A percentile compares a stretch with the other conserved stretches of the same genome.
Conservation (phyloP, 306 rosid genomes). For the Corylus heterophylla region DNA sequence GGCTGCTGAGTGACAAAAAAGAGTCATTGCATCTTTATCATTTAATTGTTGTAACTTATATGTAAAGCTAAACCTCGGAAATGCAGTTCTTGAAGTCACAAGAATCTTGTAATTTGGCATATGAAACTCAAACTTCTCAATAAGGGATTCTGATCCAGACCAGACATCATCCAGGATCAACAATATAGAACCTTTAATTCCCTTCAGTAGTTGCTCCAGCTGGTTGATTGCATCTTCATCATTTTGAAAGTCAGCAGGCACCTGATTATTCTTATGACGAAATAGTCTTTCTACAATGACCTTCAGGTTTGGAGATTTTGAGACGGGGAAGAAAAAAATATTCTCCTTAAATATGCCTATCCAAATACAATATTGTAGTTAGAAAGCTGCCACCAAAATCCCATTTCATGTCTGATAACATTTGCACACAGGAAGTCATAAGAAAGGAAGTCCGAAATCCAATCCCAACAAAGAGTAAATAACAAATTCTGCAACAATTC, state of each 20-base stretch:
- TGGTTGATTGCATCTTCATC: conserved; percentile 30
- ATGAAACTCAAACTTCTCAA: conserved; percentile 41
- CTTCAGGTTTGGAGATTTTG: conserved; percentile 38
- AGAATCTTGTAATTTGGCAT: conserved; percentile 49
- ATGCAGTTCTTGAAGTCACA: conserved; percentile 57
- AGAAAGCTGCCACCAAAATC: conserved; percentile 9
- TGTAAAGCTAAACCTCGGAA: conserved; percentile 31
- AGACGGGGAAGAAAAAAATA: conserved; percentile 46
- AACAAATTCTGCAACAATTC: not conserved
- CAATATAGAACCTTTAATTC: conserved; percentile 31
- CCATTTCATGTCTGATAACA: not conserved
- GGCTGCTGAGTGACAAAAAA: conserved; percentile 46
- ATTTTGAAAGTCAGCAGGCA: conserved; percentile 33
- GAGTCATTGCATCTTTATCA: conserved; percentile 39
- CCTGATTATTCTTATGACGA: conserved; percentile 24
- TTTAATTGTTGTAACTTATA: conserved; percentile 36
- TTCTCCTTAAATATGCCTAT: conserved; percentile 50
- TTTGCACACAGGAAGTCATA: not conserved
- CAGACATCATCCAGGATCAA: conserved; percentile 66
- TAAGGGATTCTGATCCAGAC: conserved; percentile 40
- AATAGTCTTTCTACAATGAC: conserved; percentile 40
- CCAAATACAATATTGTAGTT: conserved; percentile 9
- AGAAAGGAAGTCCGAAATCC: not conserved
- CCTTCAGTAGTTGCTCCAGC: conserved; percentile 35
- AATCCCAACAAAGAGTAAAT: not conserved